Evolutionary conservation across 257 asterid genomes (phyloP), one percentile per base, ranked within the genome.

Genomic region (Plectranthus barbatus): DNA sequence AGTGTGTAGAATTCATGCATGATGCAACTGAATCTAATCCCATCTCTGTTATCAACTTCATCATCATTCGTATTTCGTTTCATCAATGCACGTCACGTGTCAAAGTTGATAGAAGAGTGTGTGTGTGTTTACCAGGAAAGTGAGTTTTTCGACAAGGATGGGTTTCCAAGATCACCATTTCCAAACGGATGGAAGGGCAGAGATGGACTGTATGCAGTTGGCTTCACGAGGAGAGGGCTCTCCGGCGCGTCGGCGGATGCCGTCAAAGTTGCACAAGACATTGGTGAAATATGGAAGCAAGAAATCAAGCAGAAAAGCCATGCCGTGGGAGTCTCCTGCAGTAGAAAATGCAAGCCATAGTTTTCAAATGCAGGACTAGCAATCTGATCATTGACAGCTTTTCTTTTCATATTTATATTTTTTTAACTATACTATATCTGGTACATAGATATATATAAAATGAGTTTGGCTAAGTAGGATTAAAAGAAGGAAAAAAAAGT

Each of bases 101-200:
- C 2, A n/a, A 42, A 13, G 17, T 11, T 13, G 8, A 9, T 9
- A 6, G n/a, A n/a, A n/a, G n/a, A n/a, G 9, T 18, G 20, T 60
- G 26, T 4, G 18, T 9, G 33, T 33, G 6, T 45, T 14, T 31
- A 7, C 8, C 83, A 91, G 98, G 97, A 84, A 62, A 80, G 71
- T 70, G 88, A 84, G 2, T 80, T 86, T 24, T 92, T 92, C 64
- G 45, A 88, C 18, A 72, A 60, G 3, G 90, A 86, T 29, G 98
- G 98, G 7, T 74, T 84, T 61, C 97, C 97, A 50, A 80, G 53
- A 65, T 52, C 75, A 20, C 91, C 93, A 60, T 82, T 85, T 70
- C 96, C 98, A 53, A 79, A 88, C 60, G 94, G 96, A 0, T 88
- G 98, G 98, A 91, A 91, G 75, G 98, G 98, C 8, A 76, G 81